phyloP scores from a whole-genome alignment of 768 basidiomycete species.

The Boletus pseudopeckii region DNA sequence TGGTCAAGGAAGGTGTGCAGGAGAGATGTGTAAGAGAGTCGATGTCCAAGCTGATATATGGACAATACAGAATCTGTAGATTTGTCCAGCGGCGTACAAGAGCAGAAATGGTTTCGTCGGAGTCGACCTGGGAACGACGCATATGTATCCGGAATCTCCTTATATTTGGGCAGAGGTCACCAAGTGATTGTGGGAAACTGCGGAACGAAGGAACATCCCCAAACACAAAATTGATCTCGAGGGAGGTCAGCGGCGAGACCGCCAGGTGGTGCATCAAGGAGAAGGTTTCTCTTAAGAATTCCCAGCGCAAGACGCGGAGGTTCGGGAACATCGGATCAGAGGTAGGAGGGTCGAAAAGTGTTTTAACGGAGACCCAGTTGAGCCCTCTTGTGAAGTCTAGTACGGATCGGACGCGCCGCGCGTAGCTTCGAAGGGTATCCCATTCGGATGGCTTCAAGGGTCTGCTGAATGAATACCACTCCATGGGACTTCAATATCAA shows the following conservation, averaged over 20 bases:
- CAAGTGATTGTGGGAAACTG: slow-evolving; percentile 17
- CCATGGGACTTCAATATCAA: neutral
- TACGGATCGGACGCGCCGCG: slow-evolving; percentile 12
- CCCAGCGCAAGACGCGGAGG: slow-evolving; percentile 20
- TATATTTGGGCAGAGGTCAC: slow-evolving; percentile 16
- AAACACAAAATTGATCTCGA: slow-evolving; percentile 20
- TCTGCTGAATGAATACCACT: slow-evolving; percentile 18
- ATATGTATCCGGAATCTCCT: slow-evolving; percentile 10
- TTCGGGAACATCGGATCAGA: slow-evolving; percentile 18
- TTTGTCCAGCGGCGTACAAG: slow-evolving; percentile 16
- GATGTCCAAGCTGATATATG: slow-evolving; percentile 8
- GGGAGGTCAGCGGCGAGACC: slow-evolving; percentile 13
- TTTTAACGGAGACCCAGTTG: slow-evolving; percentile 16
- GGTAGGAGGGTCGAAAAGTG: slow-evolving; percentile 13
- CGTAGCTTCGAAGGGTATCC: slow-evolving; percentile 10
- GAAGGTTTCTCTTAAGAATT: slow-evolving; percentile 16
- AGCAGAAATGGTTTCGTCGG: slow-evolving; percentile 9
- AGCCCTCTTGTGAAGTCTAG: slow-evolving; percentile 15
- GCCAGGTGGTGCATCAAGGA: slow-evolving; percentile 15
- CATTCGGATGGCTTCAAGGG: slow-evolving; percentile 8
- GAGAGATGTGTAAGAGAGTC: slow-evolving; percentile 17
- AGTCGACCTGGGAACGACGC: slow-evolving; percentile 12
- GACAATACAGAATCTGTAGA: slow-evolving; percentile 15
- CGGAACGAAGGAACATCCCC: slow-evolving; percentile 17
- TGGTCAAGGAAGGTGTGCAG: slow-evolving; percentile 9